phyloP scores from a whole-genome alignment of 441 rosid genomes.

The Euphorbia schlechtendalii region DNA sequence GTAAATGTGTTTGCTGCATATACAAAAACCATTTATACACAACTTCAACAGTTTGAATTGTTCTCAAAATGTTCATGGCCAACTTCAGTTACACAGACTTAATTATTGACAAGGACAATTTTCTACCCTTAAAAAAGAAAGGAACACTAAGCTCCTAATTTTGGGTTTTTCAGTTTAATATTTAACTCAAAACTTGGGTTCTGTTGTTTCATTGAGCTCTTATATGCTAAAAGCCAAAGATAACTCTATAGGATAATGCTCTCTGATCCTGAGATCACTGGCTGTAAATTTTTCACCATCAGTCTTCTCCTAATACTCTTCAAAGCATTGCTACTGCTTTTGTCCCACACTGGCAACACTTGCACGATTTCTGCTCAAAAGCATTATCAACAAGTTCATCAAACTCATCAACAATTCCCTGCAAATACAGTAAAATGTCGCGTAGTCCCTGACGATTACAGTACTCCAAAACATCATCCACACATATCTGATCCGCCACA shows the following conservation, averaged over 20 bases:
- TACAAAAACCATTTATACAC: too few relatives aligned
- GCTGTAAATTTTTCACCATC: constrained; percentile 40
- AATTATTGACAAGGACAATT: too few relatives aligned
- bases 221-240: constrained; percentile 27
- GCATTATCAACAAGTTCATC: constrained; percentile 48
- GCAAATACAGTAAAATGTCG: constrained; percentile 63
- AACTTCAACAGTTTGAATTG: too few relatives aligned
- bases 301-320: constrained; percentile 33
- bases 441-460: constrained; percentile 49
- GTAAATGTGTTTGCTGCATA: constrained; percentile 10
- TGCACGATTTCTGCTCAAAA: constrained; percentile 49
- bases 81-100: not conserved
- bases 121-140: too few relatives aligned
- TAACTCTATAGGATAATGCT: constrained; percentile 63
- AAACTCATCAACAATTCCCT: constrained; percentile 41
- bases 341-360: constrained; percentile 59
- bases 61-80: not conserved
- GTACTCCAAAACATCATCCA: constrained; percentile 49
- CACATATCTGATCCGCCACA: constrained; percentile 40
- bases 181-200: not conserved
- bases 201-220: constrained; percentile 28
- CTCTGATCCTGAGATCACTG: constrained; percentile 25
- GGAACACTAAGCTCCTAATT: too few relatives aligned
- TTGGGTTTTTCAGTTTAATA: too few relatives aligned
- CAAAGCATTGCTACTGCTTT: constrained; percentile 20